Conservation (phyloP, 345 rosid species). For the Boechera divaricarpa region DNA sequence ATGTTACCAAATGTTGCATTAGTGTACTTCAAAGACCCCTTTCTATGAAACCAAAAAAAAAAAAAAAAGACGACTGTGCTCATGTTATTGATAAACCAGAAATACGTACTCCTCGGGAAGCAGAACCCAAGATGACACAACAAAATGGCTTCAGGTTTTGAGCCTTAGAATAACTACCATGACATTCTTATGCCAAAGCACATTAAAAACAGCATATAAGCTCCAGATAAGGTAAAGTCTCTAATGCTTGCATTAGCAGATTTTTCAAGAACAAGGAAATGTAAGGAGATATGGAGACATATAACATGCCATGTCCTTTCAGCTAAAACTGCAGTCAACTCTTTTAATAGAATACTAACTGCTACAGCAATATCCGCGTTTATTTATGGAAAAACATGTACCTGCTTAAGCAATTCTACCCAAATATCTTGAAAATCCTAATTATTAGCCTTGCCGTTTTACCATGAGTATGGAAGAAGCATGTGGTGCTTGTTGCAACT, state of each 20-base stretch:
- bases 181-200: conserved; percentile 19
- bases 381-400: not conserved
- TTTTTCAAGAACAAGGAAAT: conserved; percentile 2
- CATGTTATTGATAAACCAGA: conserved; percentile 4
- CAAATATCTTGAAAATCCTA: conserved; percentile 11
- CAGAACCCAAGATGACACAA: not conserved
- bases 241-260: not conserved
- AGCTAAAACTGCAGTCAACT: conserved; percentile 16
- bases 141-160: not conserved
- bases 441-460: not conserved
- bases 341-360: conserved; percentile 3
- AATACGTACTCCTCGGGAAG: not conserved
- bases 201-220: not conserved
- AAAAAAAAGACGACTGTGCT: not conserved
- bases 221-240: conserved; percentile 7
- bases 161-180: not conserved
- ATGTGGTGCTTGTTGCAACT: conserved; percentile 16
- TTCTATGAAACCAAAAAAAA: not conserved
- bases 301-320: not conserved
- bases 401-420: not conserved
- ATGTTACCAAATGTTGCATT: conserved; percentile 11
- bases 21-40: not conserved
- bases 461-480: not conserved
- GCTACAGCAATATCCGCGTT: not conserved
- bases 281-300: not conserved